Percentiles rank a stretch among this genome's conserved stretches.
Evolutionary conservation across 441 rosid genomes (phyloP).

Genomic region (Eutrema salsugineum): DNA sequence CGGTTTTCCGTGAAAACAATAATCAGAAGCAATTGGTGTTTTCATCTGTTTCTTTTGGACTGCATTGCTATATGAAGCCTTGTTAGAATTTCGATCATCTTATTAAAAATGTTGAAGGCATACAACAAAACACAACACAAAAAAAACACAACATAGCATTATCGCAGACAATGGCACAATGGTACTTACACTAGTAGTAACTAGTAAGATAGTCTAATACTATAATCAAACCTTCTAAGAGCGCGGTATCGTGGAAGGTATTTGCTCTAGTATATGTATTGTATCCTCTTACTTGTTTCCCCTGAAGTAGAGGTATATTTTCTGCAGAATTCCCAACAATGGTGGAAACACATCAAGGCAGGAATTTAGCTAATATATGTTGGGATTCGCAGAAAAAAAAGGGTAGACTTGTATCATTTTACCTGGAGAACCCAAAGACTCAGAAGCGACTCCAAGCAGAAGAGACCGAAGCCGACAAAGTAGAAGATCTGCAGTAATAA

Average conservation of each 20-base stretch:
- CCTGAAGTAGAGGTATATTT: slow-evolving; percentile 81
- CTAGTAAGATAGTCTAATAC: neutral
- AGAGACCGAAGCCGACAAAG: slow-evolving; percentile 77
- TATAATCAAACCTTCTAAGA: neutral
- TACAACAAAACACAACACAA: neutral
- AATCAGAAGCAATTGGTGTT: too few relatives aligned
- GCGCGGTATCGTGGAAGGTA: neutral
- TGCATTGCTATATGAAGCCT: neutral
- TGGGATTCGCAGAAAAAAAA: neutral
- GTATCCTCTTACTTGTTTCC: slow-evolving; percentile 49
- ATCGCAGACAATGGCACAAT: neutral
- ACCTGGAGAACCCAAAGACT: slow-evolving; percentile 99
- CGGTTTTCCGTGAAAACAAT: neutral
- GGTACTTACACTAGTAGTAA: slow-evolving; percentile 3
- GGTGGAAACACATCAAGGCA: slow-evolving; percentile 1
- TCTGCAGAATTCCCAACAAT: slow-evolving; percentile 47
- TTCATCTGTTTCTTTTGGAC: neutral
- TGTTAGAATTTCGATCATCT: neutral
- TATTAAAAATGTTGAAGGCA: too few relatives aligned
- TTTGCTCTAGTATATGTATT: slow-evolving; percentile 1
- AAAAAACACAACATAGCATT: neutral
- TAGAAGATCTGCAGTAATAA: slow-evolving; percentile 64
- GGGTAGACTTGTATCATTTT: slow-evolving; percentile 14
- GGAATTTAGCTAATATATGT: neutral
- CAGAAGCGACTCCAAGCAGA: slow-evolving; percentile 78